Base-by-base conservation (phyloP, 768 basidiomycete genomes). In the Calocybe cyanea region DNA sequence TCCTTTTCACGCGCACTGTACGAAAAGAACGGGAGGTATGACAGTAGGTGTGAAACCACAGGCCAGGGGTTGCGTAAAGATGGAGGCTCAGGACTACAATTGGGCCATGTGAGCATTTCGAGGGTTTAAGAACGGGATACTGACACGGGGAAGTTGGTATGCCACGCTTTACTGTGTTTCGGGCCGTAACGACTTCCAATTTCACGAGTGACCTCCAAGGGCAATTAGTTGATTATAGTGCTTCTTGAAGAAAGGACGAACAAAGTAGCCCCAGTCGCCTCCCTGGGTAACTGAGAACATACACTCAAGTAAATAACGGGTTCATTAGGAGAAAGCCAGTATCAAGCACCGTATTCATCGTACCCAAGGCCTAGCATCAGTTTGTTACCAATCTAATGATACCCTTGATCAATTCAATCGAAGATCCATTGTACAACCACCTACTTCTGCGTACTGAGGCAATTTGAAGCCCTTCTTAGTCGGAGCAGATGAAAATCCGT, bases 381-480 rank as follows among this genome's bases (percentile, higher is more conserved):
- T 45, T 76, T 77, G 40, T 77, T 66, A 5, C 63, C 63, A 4
- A 75, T 62, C 74, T 76, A 33, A 15, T 30, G 35, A 23, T 40
- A 63, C 28, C 7, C 50, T 54, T 49, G 83, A 84, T 0, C 80
- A 79, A 46, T 68, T 68, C 56, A 74, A 74, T 38, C 57, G 75
- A 0, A 77, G 73, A 0, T 72, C 78, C 34, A 78, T 71, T 0
- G 82, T 83, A 59, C 81, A 84, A 0, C 79, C 82, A 58, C 63
- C 84, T 0, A 78, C 80, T 7, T 81, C 83, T 13, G 84, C 52
- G 52, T 50, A n/a, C n/a, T n/a, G n/a, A n/a, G n/a, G n/a, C n/a
- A n/a, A n/a, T n/a, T n/a, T n/a, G n/a, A n/a, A n/a, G n/a, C n/a
- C n/a, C n/a, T n/a, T n/a, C n/a, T n/a, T n/a, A n/a, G n/a, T n/a